Evolutionary conservation across 2,329 filamentous ascomycete species (phyloP), one percentile per base, ranked within the genome.

Genomic region (Verticillium longisporum): DNA sequence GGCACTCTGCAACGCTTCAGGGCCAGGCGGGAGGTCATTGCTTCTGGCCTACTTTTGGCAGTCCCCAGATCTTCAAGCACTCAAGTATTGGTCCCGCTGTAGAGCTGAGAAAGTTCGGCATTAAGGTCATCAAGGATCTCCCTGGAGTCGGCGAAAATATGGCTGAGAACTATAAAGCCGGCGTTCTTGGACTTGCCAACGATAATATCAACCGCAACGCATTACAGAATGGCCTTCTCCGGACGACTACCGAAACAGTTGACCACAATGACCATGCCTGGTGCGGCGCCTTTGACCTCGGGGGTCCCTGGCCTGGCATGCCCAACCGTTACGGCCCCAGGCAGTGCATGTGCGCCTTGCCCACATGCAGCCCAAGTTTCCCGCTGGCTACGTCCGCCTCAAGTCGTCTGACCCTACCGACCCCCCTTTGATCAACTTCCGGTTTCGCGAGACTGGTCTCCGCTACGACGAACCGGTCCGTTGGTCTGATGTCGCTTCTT

Each of bases 311-410:
- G 63, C 65, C 64, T 33, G 65, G 65, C 57, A 66, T 61, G 55
- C 62, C 63, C 7, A 60, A 45, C 45, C 59, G 64, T 60, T 66
- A 63, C 59, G 63, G 63, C 50, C 45, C 61, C 21, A 63, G 62
- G 55, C 57, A 67, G 61, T 66, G 56, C 37, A 56, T 36, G 38
- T 64, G 61, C 60, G 65, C 65, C 45, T 66, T 60, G 62, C 63
- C 36, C 62, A 63, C 61, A 64, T 41, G 38, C 38, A 41, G 38
- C 38, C 38, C 14, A 41, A 15, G 13, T 1, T 5, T 13, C 13
- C 3, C 63, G 34, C 55, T 10, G 88, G 88, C n/a, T 85, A 79
- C 1, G 86, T 91, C n/a, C 81, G 74, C 3, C 77, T 91, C 4
- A 77, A 75, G 21, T 88, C 85, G 0, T 75, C 81, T 0, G 80